These are phyloP conservation scores for Kodamaea neixiangensis DNA, from an alignment of 805 yeast species.

Conservation along the genomic window DNA sequence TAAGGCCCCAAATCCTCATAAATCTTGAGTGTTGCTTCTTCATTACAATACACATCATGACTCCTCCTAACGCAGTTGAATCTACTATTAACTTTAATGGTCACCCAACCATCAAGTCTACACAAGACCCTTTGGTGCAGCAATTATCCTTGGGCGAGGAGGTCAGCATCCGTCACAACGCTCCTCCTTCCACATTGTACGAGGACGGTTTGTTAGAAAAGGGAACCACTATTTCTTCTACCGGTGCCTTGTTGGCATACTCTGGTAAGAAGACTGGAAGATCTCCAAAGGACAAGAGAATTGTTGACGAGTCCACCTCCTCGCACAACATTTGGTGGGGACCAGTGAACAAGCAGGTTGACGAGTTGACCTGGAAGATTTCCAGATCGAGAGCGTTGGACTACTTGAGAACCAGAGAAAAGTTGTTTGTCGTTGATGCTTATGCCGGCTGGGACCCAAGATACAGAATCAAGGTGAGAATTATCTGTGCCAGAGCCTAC, in stretches of 20 bases:
- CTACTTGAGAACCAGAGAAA: slow-evolving; percentile 92
- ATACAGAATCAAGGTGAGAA: slow-evolving; percentile 92
- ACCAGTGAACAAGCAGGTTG: slow-evolving; percentile 93
- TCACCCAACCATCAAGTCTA: slow-evolving; percentile 41
- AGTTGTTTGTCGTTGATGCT: slow-evolving; percentile 93
- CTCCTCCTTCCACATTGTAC: slow-evolving; percentile 88
- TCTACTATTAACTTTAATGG: slow-evolving; percentile 43
- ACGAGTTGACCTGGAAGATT: slow-evolving; percentile 92
- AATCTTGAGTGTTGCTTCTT: slow-evolving; percentile 6
- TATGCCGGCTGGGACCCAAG: slow-evolving; percentile 99
- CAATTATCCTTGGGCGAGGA: slow-evolving; percentile 55
- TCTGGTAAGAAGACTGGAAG: slow-evolving; percentile 97
- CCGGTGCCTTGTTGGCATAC: slow-evolving; percentile 95
- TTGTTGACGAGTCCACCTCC: slow-evolving; percentile 91
- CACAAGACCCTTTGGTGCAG: slow-evolving; percentile 43
- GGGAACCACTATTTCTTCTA: slow-evolving; percentile 86
- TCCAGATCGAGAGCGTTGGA: slow-evolving; percentile 96
- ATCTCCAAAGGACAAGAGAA: slow-evolving; percentile 97
- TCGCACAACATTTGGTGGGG: slow-evolving; percentile 96
- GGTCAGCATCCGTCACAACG: slow-evolving; percentile 79
- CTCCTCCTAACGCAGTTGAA: slow-evolving; percentile 49
- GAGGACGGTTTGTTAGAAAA: slow-evolving; percentile 92
- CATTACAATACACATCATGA: slow-evolving; percentile 25
- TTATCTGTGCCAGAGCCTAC: slow-evolving; percentile 97
- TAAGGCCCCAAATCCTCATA: slow-evolving; percentile 3